These are phyloP conservation scores for Pythium scleroteichum DNA, from an alignment of 352 stramenopile genomes.

Conservation along the genomic window DNA sequence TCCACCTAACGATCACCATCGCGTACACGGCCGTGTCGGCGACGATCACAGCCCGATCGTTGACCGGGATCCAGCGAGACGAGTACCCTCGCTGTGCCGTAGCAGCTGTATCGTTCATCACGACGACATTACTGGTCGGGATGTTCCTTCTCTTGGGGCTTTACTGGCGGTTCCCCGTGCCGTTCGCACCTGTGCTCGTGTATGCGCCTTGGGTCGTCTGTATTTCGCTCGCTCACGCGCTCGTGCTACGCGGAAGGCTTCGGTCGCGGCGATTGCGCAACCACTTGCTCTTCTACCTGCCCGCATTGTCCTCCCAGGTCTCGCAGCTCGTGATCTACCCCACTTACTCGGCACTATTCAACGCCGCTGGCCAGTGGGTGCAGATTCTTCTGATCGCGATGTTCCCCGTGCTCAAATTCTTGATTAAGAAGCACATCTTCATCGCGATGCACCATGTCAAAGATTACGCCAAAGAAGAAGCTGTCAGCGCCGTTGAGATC, in stretches of 20 bases:
- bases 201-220: neutral
- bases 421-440: constrained; percentile 10
- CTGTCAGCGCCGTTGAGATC: constrained; percentile 21
- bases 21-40: neutral
- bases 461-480: constrained; percentile 9
- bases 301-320: constrained; percentile 8
- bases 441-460: neutral
- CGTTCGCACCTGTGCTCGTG: constrained; percentile 6
- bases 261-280: neutral
- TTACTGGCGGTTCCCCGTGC: constrained; percentile 24
- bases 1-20: constrained; percentile 8
- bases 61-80: constrained; percentile 4
- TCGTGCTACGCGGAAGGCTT: constrained; percentile 6
- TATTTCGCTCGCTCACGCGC: neutral
- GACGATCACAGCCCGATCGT: neutral
- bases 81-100: constrained; percentile 3
- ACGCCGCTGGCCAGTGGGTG: neutral
- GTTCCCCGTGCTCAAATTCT: constrained; percentile 14
- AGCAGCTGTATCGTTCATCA: neutral
- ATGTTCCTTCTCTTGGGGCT: constrained; percentile 1
- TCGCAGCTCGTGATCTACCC: constrained; percentile 21
- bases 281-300: constrained; percentile 5
- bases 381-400: constrained; percentile 5
- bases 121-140: neutral
- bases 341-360: constrained; percentile 7